Evolutionary conservation across 345 rosid species (phyloP), one percentile per base, ranked within the genome.

Genomic region (Viola odorata): DNA sequence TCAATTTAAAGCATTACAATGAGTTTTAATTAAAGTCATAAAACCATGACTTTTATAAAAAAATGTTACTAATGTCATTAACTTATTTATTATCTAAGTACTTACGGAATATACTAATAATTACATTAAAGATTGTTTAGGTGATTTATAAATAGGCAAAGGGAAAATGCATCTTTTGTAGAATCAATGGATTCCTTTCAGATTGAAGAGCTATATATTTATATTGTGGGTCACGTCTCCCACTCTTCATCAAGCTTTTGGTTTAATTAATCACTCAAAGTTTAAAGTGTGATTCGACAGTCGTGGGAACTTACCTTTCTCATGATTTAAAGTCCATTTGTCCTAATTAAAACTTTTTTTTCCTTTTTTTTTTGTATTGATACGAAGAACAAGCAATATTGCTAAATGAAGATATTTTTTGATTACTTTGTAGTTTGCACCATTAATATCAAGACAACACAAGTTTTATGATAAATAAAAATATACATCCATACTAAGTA

Each of bases 211-310:
- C 38, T 8, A 14, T 12, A 40, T 17, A 74, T 39, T 65, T 53
- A 61, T 71, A 39, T 38, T 64, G 74, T 69, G 74, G 79, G 81
- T 62, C 77, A 71, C 8, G 4, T 45, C 14, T 58, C 61, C 75
- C 75, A 66, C 71, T 62, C 66, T 41, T 61, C 41, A 41, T 69
- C 53, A 16, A 23, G 36, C 15, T 16, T 47, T 49, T 37, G n/a
- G 44, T 53, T 12, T 65, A 53, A 57, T 73, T 37, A 61, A 45
- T 52, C 53, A 16, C 41, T 57, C 63, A 23, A 23, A 23, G 32
- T 23, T 38, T 60, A 65, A 68, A 59, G 65, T 41, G 73, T 74
- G 81, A 81, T 76, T 62, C 66, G 83, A 81, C 81, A 55, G 47
- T 69, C 39, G 76, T 71, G 76, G 78, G 68, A 75, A 23, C 71